phyloP scores from a whole-genome alignment of 306 rosid genomes.

The Cicer chorassanicum region DNA sequence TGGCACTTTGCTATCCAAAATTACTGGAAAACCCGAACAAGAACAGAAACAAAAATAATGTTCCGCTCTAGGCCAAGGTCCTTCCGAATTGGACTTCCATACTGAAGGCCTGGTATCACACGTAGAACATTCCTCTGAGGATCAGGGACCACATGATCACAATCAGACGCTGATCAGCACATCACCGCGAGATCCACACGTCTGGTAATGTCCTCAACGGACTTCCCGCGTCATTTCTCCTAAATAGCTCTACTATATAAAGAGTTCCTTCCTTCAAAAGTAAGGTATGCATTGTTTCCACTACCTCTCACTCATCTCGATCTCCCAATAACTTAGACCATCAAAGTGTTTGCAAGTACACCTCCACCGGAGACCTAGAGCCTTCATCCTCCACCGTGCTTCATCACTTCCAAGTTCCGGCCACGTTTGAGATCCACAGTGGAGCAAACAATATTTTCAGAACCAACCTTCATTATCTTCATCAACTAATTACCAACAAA shows the following conservation, averaged over 20 bases:
- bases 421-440: no score
- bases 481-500: conserved; percentile 6
- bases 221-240: neutral
- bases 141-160: neutral
- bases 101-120: no score
- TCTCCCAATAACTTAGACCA: neutral
- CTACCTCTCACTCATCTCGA: neutral
- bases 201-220: neutral
- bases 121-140: no score
- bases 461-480: neutral
- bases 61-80: no score
- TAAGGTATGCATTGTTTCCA: neutral
- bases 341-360: neutral
- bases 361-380: neutral
- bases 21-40: neutral
- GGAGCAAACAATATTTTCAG: neutral
- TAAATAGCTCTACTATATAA: no score
- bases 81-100: no score
- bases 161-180: neutral
- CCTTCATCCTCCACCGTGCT: neutral
- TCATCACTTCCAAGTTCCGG: neutral
- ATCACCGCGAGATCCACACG: neutral
- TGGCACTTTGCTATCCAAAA: neutral
- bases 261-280: no score
- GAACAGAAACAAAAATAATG: neutral